A percentile compares a stretch with the other conserved stretches of the same genome.
Conservation (phyloP, 768 basidiomycete species). For the Daedaleopsis sinensis region DNA sequence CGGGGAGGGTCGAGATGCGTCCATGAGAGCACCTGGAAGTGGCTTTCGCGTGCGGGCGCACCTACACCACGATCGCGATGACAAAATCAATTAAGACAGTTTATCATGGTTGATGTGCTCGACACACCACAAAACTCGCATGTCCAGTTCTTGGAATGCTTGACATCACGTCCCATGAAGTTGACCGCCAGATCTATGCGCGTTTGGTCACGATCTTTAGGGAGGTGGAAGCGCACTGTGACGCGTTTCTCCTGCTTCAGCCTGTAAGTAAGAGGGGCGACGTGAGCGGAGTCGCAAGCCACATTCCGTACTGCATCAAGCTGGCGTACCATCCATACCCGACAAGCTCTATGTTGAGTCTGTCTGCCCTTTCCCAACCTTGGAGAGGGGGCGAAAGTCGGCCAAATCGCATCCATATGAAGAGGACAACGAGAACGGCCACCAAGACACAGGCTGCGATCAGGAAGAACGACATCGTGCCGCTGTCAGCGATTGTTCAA, state of each 20-base stretch:
- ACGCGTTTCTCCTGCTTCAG: constrained; percentile 7
- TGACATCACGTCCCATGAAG: constrained; percentile 9
- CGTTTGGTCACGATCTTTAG: constrained; percentile 7
- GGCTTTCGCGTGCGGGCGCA: constrained; percentile 4
- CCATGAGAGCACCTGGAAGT: constrained; percentile 10
- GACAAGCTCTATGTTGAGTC: constrained; percentile 16
- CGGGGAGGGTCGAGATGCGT: constrained; percentile 12
- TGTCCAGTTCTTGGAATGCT: constrained; percentile 14
- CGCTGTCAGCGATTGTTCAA: too few species aligned
- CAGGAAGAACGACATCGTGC: neutral
- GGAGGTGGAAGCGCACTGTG: constrained; percentile 14
- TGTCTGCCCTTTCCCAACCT: constrained; percentile 10
- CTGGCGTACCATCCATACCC: constrained; percentile 9
- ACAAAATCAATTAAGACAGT: neutral
- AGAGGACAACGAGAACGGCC: too few species aligned
- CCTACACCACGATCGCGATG: neutral
- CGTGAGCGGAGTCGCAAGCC: too few species aligned
- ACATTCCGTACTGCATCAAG: too few species aligned
- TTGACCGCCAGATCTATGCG: constrained; percentile 1
- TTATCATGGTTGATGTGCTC: too few species aligned
- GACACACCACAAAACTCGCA: constrained; percentile 14
- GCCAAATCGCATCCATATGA: too few species aligned
- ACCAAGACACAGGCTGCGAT: neutral
- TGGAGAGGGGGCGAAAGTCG: neutral
- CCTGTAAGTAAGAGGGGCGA: neutral